Conservation (phyloP, 345 rosid genomes). For the Gossypium ekmanianum region DNA sequence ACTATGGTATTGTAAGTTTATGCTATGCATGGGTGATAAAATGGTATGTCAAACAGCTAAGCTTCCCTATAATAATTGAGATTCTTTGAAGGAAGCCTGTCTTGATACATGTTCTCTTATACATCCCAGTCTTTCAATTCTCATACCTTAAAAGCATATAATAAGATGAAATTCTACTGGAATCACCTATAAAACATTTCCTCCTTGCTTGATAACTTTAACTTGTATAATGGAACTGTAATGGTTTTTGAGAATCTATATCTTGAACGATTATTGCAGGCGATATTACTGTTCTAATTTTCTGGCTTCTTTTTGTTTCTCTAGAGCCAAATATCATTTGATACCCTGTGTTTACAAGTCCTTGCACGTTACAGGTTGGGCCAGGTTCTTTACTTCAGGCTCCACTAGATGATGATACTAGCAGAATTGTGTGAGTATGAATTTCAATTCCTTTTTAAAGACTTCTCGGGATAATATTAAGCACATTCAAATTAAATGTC, state of each 20-base stretch:
- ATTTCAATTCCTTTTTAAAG: constrained; percentile 23
- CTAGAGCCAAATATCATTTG: constrained; percentile 17
- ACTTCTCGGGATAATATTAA: constrained; percentile 7
- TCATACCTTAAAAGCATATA: not conserved
- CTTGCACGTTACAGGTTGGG: constrained; percentile 61
- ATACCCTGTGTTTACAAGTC: constrained; percentile 10
- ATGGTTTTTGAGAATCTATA: not conserved
- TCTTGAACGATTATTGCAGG: not conserved
- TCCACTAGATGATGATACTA: constrained; percentile 65
- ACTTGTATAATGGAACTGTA: not conserved
- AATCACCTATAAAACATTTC: constrained; percentile 1
- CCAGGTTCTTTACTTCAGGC: constrained; percentile 86
- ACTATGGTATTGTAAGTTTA: not conserved
- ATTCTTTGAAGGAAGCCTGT: not conserved
- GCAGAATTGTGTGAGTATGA: constrained; percentile 83
- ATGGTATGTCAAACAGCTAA: constrained; percentile 6
- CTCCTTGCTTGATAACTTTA: not conserved
- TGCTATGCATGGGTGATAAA: not conserved
- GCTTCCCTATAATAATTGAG: not conserved
- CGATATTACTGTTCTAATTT: not conserved
- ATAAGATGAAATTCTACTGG: not conserved
- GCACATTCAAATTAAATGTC: not conserved
- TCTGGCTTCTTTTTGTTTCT: constrained; percentile 8
- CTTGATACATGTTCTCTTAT: not conserved
- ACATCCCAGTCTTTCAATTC: not conserved